Conservation (phyloP, 495 filamentous ascomycete species). For the Thermothielavioides terrestris region DNA sequence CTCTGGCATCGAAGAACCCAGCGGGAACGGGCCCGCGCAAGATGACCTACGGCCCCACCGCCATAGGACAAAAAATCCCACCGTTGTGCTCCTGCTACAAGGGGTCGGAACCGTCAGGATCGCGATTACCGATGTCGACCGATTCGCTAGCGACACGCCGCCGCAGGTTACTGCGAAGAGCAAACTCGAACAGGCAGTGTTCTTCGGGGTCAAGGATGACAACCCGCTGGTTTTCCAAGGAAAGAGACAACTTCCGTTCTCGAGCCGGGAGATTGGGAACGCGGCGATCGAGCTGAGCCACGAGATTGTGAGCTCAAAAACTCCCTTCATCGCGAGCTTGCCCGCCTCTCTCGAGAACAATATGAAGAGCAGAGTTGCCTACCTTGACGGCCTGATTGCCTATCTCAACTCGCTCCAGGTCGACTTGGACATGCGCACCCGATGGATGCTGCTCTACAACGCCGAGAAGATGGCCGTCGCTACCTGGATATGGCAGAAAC, state of each 20-base stretch:
- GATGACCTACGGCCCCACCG: constrained; percentile 40
- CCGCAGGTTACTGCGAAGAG: constrained; percentile 64
- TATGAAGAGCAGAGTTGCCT: constrained; percentile 57
- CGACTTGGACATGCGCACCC: constrained; percentile 49
- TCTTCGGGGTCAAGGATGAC: constrained; percentile 70
- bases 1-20: constrained; percentile 50
- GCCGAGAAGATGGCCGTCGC: constrained; percentile 86
- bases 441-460: constrained; percentile 79
- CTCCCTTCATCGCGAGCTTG: constrained; percentile 58
- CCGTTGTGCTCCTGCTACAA: constrained; percentile 64
- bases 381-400: constrained; percentile 60
- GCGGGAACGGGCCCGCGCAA: constrained; percentile 24
- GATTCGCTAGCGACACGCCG: constrained; percentile 39
- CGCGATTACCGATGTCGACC: constrained; percentile 45
- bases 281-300: constrained; percentile 71
- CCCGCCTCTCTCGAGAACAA: constrained; percentile 73
- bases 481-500: constrained; percentile 67
- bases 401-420: constrained; percentile 51
- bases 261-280: constrained; percentile 58
- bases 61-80: constrained; percentile 49
- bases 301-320: constrained; percentile 71
- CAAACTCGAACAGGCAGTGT: constrained; percentile 90
- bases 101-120: constrained; percentile 75
- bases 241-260: constrained; percentile 53
- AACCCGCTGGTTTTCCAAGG: constrained; percentile 74